Conservation (phyloP, 2,329 filamentous ascomycete genomes). For the Cladophialophora exuberans region DNA sequence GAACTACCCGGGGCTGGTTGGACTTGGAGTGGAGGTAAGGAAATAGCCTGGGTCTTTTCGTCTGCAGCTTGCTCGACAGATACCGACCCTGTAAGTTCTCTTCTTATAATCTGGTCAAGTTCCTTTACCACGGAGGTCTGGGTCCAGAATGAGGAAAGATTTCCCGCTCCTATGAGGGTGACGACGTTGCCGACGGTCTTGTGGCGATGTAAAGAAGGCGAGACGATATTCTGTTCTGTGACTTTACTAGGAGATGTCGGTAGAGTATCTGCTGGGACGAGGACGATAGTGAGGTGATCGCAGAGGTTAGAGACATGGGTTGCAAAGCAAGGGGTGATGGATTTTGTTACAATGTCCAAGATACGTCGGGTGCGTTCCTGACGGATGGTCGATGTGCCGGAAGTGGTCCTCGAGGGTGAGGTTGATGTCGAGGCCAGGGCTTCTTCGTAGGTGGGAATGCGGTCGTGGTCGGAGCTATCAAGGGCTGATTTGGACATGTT, state of each 20-base stretch:
- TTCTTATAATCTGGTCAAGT: conserved; percentile 32
- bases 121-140: conserved; percentile 46
- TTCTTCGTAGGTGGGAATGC: conserved; percentile 41
- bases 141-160: conserved; percentile 49
- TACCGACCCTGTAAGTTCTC: conserved; percentile 5
- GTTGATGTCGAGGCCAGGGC: conserved; percentile 26
- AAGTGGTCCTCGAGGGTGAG: conserved; percentile 30
- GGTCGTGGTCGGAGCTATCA: conserved; percentile 34
- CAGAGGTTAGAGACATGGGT: conserved; percentile 46
- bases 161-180: conserved; percentile 44
- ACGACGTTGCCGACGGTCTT: conserved; percentile 38
- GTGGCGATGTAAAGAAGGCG: conserved; percentile 17
- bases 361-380: conserved; percentile 44
- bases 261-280: conserved; percentile 48
- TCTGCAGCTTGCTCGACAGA: neutral
- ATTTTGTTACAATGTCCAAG: conserved; percentile 41
- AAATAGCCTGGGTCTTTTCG: neutral
- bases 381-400: conserved; percentile 14
- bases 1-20: conserved; percentile 1
- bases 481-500: conserved; percentile 18
- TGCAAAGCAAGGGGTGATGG: conserved; percentile 48
- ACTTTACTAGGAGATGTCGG: conserved; percentile 34
- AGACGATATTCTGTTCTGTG: conserved; percentile 42
- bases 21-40: neutral
- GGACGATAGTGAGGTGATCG: conserved; percentile 47